phyloP scores from a whole-genome alignment of 2,329 filamentous ascomycete genomes.

The Cercospora zeae-maydis region DNA sequence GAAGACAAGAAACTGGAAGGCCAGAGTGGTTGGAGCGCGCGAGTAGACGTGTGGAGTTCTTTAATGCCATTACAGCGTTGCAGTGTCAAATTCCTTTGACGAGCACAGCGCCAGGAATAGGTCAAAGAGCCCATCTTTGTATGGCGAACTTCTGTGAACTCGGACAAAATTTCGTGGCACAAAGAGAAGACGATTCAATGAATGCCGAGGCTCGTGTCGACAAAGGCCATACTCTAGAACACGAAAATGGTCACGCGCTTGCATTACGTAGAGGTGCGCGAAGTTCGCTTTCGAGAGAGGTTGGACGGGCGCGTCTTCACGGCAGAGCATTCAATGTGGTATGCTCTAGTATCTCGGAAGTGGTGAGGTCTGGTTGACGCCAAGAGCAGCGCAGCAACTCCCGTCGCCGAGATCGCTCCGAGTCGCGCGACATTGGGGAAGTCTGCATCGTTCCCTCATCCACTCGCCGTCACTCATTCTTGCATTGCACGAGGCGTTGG shows the following conservation, averaged over 20 bases:
- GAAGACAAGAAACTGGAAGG: not conserved
- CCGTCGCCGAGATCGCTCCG: constrained; percentile 6
- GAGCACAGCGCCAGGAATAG: not conserved
- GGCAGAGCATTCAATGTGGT: not conserved
- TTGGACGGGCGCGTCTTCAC: not conserved
- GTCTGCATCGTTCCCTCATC: not conserved
- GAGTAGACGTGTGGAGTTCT: not conserved
- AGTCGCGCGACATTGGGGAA: not conserved
- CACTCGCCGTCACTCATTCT: not conserved
- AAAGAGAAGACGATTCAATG: not conserved
- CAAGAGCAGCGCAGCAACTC: not conserved
- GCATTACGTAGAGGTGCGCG: not conserved
- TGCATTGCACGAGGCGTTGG: constrained; percentile 6
- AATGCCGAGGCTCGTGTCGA: not conserved
- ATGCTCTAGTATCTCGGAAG: not conserved
- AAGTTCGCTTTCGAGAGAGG: not conserved
- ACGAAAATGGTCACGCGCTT: not conserved
- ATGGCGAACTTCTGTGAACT: not conserved
- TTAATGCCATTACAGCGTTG: not conserved
- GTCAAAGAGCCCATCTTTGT: constrained; percentile 9
- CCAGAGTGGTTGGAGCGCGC: not conserved
- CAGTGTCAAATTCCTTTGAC: not conserved
- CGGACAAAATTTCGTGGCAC: not conserved
- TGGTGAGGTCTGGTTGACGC: not conserved
- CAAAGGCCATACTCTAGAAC: not conserved